Evolutionary conservation across 768 basidiomycete genomes (phyloP), one percentile per base, ranked within the genome.

Genomic region (Suillus discolor): DNA sequence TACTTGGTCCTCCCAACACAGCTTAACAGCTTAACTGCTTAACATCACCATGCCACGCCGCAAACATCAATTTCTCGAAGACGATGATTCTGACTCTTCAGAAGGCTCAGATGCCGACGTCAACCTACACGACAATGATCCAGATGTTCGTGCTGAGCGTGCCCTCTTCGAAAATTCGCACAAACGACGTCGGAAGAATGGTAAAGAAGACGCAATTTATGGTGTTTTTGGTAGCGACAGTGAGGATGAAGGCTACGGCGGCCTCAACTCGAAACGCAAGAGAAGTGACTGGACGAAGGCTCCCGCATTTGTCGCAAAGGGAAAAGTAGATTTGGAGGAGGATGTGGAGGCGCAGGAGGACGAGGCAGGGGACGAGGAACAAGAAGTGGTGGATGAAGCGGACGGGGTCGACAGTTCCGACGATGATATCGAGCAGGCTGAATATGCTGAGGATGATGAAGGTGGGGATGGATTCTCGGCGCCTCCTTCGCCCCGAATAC

Each of bases 111-210:
- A 83, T 45, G 82, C 85, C 16, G 81, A 79, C 23, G 84, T 83
- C 57, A 83, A 82, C 53, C 72, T 73, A n/a, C 79, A 81, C 67
- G 82, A 84, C 65, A 73, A 79, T 39, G 84, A 90, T 70, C 85
- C 87, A 4, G 89, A 91, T 72, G 82, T 81, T 15, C 83, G 86
- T 41, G 94, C 87, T 41, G 93, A 94, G 73, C 89, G 89, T 12
- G 85, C 84, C 41, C 84, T 93, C 9, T 93, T 93, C 74, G 84
- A 89, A 71, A 85, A 92, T 67, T 92, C 92, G 4, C 93, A 93
- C 78, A 94, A 92, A 73, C 85, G 87, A 63, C 83, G 88, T 66
- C 81, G 87, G 67, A 87, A 78, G 75, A 82, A 86, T 64, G 87
- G 81, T 31, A 89, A 89, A 72, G 91, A 94, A 63, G 89, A 89